Base-by-base conservation (phyloP, 257 asterid species). In the Voacanga thouarsii region DNA sequence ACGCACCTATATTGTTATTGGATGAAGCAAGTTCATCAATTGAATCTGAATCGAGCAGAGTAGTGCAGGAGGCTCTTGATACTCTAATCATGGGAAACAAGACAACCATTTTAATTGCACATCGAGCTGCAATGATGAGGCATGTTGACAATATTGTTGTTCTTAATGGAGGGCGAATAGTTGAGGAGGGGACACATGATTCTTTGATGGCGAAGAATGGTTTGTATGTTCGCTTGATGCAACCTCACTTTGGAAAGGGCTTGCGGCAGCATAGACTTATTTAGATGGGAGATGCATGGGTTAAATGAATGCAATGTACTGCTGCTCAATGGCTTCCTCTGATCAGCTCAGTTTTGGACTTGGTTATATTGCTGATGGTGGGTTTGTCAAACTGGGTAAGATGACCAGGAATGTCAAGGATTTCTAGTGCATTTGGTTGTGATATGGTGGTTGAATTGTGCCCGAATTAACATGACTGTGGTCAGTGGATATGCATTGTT, bases 81-180 rank as follows among this genome's bases (percentile, higher is more conserved):
- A 96, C 99, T 49, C 93, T 96, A 19, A 77, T 96, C 30, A 93
- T 96, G 98, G 99, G 99, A 74, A 96, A 96, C 89, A 96, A 96
- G 83, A 96, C 99, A 65, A 89, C 98, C 63, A 87, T 96, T 75
- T 88, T 96, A 37, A 93, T 96, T 68, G 99, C 98, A n/a, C 99
- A 96, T 76, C 84, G 99, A 45, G 98, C 98, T 59, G 99, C 99
- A 72, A 92, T 93, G 98, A 96, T 96, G 99, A 90, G 98, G 82
- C 99, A 93, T 70, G 99, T 96, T 43, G 99, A 96, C 87, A 93
- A 88, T 79, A 89, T 96, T 72, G 99, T 96, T 73, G 99, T 96
- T 43, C 96, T 96, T 59, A 93, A 96, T 82, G 98, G 99, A 77
- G 99, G 99, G 65, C 80, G 90, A 77, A 96, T 96, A 72, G 99